Evolutionary conservation across 352 stramenopile genomes (phyloP), one percentile per base, ranked within the genome.

Genomic region (Globisporangium cystogenes): DNA sequence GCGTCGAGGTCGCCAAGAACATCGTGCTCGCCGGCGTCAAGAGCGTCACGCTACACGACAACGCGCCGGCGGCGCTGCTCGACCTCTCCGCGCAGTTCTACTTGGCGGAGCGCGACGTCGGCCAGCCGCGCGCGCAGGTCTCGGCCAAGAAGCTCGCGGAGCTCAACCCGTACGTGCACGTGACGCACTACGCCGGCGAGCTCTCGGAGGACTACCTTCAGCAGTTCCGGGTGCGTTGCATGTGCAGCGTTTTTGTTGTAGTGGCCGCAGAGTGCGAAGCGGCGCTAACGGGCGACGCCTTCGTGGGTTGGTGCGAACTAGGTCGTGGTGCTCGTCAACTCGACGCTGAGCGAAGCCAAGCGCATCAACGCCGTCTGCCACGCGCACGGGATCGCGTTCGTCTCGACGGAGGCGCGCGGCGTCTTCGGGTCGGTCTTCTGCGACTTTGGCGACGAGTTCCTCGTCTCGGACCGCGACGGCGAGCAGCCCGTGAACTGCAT

Each of bases 1-100:
- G 96, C 37, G 93, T 98, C 12, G 97, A 99, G 71, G 90, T 99
- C 31, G 97, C 96, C 37, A 99, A 99, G 77, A 99, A 99, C 70
- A 95, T 99, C 39, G 98, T 99, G 61, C 72, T 99, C 12, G 96
- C 96, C 0, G 96, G 96, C 36, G 90, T 97, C 26, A 96, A 96
- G 67, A 94, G 75, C 57, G 89, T 99, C 44, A 98, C 90, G 15
- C 63, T 99, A n/a, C 88, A 94, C 43, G 97, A 99, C 77, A 83
- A 97, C 31, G 65, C 77, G 15, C 76, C 80, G 8, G 72, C 86
- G 26, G 93, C 61, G 29, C 84, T 54, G 20, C 81, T 95, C 40
- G 94, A 99, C 72, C 64, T 98, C 26, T 90, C 91, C 7, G 86
- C 95, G 16, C 97, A 99, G 60, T 99, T 99, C 73, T 99, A 99